These are phyloP conservation scores for Quercus engelmannii DNA, from an alignment of 306 rosid genomes.

Conservation along the genomic window DNA sequence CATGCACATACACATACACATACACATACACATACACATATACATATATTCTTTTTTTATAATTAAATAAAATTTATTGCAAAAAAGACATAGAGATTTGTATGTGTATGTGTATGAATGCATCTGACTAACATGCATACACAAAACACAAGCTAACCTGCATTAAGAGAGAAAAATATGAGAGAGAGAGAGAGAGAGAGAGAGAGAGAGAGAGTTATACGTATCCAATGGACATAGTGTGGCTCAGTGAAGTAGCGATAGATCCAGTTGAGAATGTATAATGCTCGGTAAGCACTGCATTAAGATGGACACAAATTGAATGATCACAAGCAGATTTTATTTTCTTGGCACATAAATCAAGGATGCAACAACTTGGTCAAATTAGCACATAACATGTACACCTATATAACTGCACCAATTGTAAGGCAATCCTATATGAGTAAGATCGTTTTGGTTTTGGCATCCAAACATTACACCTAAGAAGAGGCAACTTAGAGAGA, in stretches of 20 bases:
- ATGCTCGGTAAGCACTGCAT: slow-evolving; percentile 82
- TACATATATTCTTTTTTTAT: not conserved
- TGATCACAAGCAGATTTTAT: no score
- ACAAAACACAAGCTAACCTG: not conserved
- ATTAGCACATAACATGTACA: not conserved
- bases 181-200: not conserved
- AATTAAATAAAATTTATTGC: not conserved
- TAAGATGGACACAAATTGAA: no score
- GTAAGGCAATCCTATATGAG: not conserved
- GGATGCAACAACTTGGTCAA: not conserved
- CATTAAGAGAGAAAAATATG: not conserved
- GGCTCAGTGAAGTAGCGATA: slow-evolving; percentile 89
- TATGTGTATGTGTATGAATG: not conserved
- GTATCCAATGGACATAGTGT: slow-evolving; percentile 76
- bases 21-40: not conserved
- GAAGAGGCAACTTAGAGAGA: not conserved
- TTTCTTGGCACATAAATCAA: not conserved
- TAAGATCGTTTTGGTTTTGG: not conserved
- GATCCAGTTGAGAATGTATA: slow-evolving; percentile 84
- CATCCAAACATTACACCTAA: not conserved
- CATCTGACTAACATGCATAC: not conserved
- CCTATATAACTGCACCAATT: not conserved
- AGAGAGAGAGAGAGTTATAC: slow-evolving; percentile 41
- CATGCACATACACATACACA: not conserved
- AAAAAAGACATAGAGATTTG: not conserved